phyloP scores from a whole-genome alignment of 108 stramenopile genomes.

The Cyclotella kingstonii region DNA sequence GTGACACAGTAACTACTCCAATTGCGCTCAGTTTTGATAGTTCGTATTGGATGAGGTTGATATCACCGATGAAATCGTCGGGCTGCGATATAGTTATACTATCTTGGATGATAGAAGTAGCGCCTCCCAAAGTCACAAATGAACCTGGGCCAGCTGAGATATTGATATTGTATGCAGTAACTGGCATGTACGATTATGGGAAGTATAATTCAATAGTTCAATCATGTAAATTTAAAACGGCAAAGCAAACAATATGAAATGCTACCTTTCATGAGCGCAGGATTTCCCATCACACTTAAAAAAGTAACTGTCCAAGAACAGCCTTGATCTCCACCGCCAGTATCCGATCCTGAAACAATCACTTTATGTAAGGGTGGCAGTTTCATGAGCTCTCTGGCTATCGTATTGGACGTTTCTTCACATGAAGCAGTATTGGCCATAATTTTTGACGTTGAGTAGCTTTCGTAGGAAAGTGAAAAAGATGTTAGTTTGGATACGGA shows the following conservation, averaged over 20 bases:
- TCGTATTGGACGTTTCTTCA: conserved; percentile 45
- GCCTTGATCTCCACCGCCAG: conserved; percentile 38
- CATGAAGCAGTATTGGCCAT: conserved; percentile 50
- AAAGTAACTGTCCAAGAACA: conserved; percentile 72
- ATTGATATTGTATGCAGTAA: conserved; percentile 39
- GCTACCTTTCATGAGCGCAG: conserved; percentile 37
- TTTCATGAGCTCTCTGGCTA: conserved; percentile 51
- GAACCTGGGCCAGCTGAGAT: conserved; percentile 27
- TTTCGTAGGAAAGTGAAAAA: conserved; percentile 52
- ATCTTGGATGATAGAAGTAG: conserved; percentile 37
- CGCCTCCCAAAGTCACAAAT: conserved; percentile 38
- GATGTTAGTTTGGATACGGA: conserved; percentile 58
- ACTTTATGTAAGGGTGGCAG: conserved; percentile 57
- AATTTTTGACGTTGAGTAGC: conserved; percentile 53
- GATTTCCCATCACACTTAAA: conserved; percentile 50
- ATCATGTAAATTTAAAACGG: no score
- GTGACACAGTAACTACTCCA: conserved; percentile 63
- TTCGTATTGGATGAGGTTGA: conserved; percentile 67
- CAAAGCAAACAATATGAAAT: neutral
- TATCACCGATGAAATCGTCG: conserved; percentile 38
- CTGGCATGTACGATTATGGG: conserved; percentile 5
- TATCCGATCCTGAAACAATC: conserved; percentile 48
- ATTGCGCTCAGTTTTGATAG: conserved; percentile 68
- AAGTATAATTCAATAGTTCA: no score
- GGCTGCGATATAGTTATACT: conserved; percentile 38